Evolutionary conservation across 2,329 filamentous ascomycete species (phyloP), one percentile per base, ranked within the genome.

Genomic region (Aspergillus bombycis): DNA sequence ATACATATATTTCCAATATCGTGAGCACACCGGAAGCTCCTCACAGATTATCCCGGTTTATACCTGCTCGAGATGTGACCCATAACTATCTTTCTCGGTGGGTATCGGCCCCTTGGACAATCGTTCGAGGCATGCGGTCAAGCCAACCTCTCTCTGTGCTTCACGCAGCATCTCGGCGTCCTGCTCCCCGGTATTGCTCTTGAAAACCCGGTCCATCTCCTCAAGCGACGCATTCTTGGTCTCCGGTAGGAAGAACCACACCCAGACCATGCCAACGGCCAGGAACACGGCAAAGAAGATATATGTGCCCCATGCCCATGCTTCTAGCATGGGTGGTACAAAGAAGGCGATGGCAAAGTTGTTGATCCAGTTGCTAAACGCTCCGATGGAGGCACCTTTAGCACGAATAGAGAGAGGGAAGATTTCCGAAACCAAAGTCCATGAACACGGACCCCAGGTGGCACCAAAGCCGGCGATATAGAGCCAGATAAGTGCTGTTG

Each of bases 191-290:
- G 72, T 71, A 10, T 74, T 69, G 14, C 67, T 70, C 1, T 67
- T 64, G 23, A 79, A 73, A 28, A 79, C 75, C 5, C 63, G 77
- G 68, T 87, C 84, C 70, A 80, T 79, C 72, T 88, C 84, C 67
- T 84, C 81, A 30, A 89, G 82, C 61, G 83, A 79, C 66, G 79
- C 80, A 78, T 85, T 83, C 79, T 89, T 87, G 66, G 86, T 85
- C 7, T 80, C 80, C 1, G 85, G 88, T 72, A 89, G 80, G 67
- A 68, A 73, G 60, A 72, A 70, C 54, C 63, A 73, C 4, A 74
- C 71, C 71, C 72, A 74, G 28, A 64, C 59, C 3, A 73, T 71
- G 8, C 70, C 71, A 1, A 65, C 65, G 0, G 63, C 61, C 4
- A 73, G 65, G 61, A 72, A 72, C 5, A n/a, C 71, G 3, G 70